These are phyloP conservation scores for Trichomonas vaginalis DNA, from an alignment of 208 protist genomes.

Conservation along the genomic window DNA sequence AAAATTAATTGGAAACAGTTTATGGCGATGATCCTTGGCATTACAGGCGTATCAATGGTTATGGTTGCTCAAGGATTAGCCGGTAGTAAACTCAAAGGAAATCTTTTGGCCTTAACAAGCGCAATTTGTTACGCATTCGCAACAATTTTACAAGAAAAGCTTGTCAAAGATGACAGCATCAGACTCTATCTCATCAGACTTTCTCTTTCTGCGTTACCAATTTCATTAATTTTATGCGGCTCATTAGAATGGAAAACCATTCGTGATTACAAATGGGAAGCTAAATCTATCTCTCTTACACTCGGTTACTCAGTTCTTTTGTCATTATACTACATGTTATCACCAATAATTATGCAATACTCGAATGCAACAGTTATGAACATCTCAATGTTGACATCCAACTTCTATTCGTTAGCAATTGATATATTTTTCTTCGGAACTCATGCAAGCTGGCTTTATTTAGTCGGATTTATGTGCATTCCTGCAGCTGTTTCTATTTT, in stretches of 20 bases:
- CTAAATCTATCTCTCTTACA: background rate
- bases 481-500: background rate
- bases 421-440: background rate
- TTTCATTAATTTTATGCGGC: background rate
- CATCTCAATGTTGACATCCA: background rate
- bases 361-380: slow-evolving; percentile 13
- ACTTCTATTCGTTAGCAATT: background rate
- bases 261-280: background rate
- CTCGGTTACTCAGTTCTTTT: background rate
- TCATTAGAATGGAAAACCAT: background rate
- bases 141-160: background rate
- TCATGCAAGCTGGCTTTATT: background rate
- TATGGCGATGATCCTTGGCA: background rate
- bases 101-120: background rate
- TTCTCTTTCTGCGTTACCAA: background rate
- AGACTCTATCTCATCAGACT: background rate
- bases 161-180: background rate
- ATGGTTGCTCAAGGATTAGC: background rate
- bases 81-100: background rate
- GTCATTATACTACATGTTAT: background rate
- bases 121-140: background rate
- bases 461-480: background rate
- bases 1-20: background rate
- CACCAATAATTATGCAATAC: background rate
- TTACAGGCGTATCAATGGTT: background rate